These are phyloP conservation scores for Raphanus hybrid DNA, from an alignment of 441 rosid genomes.

Conservation along the genomic window DNA sequence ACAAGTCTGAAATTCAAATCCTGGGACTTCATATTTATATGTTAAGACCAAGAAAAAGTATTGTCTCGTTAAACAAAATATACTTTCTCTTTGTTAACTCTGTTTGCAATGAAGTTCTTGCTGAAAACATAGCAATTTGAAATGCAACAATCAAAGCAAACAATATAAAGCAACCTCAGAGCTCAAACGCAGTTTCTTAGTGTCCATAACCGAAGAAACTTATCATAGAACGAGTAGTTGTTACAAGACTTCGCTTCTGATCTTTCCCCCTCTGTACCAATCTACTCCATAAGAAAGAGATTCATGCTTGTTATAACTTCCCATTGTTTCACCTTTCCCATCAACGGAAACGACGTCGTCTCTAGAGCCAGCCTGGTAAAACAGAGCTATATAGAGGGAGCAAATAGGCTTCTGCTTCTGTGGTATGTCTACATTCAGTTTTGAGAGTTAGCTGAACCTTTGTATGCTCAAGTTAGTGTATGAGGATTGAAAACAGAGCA, in stretches of 20 bases:
- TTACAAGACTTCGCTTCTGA: constrained; percentile 50
- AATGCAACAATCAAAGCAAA: not conserved
- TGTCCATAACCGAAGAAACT: constrained; percentile 69
- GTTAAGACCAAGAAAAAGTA: not conserved
- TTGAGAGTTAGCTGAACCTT: constrained; percentile 38
- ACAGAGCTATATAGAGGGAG: too few relatives aligned
- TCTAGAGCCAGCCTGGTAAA: too few relatives aligned
- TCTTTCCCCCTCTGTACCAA: constrained; percentile 63
- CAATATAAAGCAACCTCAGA: constrained; percentile 2
- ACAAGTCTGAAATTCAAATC: not conserved
- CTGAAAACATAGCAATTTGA: not conserved
- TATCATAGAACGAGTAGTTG: constrained; percentile 88
- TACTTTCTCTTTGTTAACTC: not conserved
- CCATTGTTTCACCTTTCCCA: constrained; percentile 58
- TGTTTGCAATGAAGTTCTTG: constrained; percentile 4
- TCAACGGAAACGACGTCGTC: too few relatives aligned
- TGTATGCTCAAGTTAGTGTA: not conserved
- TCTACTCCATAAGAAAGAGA: constrained; percentile 91
- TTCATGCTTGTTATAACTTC: constrained; percentile 60
- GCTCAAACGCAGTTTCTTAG: constrained; percentile 42
- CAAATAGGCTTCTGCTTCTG: too few relatives aligned
- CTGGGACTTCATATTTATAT: not conserved
- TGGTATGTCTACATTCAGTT: too few relatives aligned
- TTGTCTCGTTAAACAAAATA: not conserved
- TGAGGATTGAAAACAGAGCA: constrained; percentile 59